Conservation (phyloP, 2,329 filamentous ascomycete genomes). For the Aspergillus sp. region DNA sequence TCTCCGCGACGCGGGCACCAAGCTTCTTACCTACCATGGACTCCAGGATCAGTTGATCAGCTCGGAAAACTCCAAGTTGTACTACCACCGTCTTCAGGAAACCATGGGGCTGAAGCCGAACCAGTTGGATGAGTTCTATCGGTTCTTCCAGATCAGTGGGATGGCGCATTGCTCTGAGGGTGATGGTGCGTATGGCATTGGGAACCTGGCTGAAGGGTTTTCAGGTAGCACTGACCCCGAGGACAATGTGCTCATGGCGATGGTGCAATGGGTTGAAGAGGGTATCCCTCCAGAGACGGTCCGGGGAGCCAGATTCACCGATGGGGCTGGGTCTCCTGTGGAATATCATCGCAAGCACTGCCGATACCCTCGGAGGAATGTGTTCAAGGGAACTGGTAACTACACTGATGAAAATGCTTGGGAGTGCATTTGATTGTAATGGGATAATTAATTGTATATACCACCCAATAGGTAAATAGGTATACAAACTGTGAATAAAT, state of each 20-base stretch:
- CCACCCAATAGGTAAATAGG: too few relatives aligned
- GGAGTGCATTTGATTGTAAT: slow-evolving; percentile 26
- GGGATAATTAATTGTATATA: not conserved
- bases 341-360: slow-evolving; percentile 51
- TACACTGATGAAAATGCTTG: slow-evolving; percentile 36
- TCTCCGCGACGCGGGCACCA: slow-evolving; percentile 46
- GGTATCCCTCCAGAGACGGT: slow-evolving; percentile 40
- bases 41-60: slow-evolving; percentile 53
- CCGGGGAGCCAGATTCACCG: slow-evolving; percentile 47
- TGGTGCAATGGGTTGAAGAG: slow-evolving; percentile 52
- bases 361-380: slow-evolving; percentile 35
- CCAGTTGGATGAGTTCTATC: slow-evolving; percentile 43
- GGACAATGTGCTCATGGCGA: slow-evolving; percentile 50
- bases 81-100: slow-evolving; percentile 47
- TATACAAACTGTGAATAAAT: too few relatives aligned
- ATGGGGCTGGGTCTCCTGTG: slow-evolving; percentile 39
- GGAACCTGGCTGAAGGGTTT: slow-evolving; percentile 26
- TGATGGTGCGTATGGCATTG: slow-evolving; percentile 45
- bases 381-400: slow-evolving; percentile 31
- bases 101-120: slow-evolving; percentile 35
- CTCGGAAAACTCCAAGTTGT: slow-evolving; percentile 53
- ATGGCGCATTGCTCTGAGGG: slow-evolving; percentile 52
- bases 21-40: slow-evolving; percentile 45
- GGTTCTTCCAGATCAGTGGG: slow-evolving; percentile 55
- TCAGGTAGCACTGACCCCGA: slow-evolving; percentile 28